Evolutionary conservation across 106 monocot species (phyloP).

Genomic region (Agapanthus africanus): DNA sequence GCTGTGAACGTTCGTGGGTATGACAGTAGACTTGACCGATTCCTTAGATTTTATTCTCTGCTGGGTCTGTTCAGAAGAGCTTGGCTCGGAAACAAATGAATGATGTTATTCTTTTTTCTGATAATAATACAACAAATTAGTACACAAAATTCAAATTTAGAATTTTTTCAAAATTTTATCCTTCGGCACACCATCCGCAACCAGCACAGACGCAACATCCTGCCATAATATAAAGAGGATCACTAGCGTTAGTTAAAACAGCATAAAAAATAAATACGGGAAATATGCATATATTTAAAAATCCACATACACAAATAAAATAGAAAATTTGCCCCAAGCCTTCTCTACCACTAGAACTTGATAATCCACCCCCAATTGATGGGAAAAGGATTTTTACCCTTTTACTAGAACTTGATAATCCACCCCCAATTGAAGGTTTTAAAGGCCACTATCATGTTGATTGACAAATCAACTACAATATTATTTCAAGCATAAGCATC

Average conservation of each 20-base stretch:
- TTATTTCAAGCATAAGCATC: too few relatives aligned
- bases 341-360: too few relatives aligned
- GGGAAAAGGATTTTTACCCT: too few relatives aligned
- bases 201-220: slow-evolving; percentile 47
- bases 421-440: too few relatives aligned
- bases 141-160: background rate
- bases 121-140: slow-evolving; percentile 10
- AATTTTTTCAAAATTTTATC: slow-evolving; percentile 58
- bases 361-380: too few relatives aligned
- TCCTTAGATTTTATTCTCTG: background rate
- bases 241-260: background rate
- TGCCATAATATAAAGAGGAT: slow-evolving; percentile 10
- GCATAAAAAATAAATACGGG: too few relatives aligned
- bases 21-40: background rate
- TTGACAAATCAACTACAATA: too few relatives aligned
- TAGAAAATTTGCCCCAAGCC: too few relatives aligned
- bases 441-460: too few relatives aligned
- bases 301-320: too few relatives aligned
- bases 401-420: too few relatives aligned
- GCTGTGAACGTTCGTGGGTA: background rate
- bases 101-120: background rate
- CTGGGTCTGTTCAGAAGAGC: background rate
- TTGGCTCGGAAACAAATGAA: background rate
- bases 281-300: too few relatives aligned
- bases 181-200: slow-evolving; percentile 42